Evolutionary conservation across 1,284 basidiomycete species (phyloP), one percentile per base, ranked within the genome.

Genomic region (Tylopilus sp.): DNA sequence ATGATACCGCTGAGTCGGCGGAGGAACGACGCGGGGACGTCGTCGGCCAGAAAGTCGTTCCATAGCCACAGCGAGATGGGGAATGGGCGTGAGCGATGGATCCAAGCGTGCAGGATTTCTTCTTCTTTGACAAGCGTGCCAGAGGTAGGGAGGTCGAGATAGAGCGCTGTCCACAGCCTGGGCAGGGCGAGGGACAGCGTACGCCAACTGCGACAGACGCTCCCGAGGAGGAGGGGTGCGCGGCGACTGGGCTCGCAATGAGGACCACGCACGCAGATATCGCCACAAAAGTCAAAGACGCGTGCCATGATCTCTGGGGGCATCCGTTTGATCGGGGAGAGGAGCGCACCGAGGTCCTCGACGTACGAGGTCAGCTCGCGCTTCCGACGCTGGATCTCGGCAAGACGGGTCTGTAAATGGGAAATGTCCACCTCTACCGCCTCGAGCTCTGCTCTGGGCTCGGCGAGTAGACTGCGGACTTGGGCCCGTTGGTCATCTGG

Each of bases 301-400:
- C 64, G 61, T 38, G 63, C 57, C 53, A 63, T 66, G 56, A 63
- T 63, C 53, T 63, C 61, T n/a, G 64, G 64, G 10, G 61, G 61
- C 64, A 63, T 66, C 41, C 60, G 63, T 19, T 52, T 65, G 49
- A 63, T 65, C 41, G 61, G 61, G 21, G 61, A 65, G 25, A 63
- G 60, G 46, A 66, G 60, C 19, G 61, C 64, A 46, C 56, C 63
- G 39, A 63, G 61, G 52, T 63, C 61, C 48, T 66, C 61, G 45
- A 63, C 60, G 46, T 63, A 66, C 19, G 60, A 61, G 15, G 52
- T 46, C 19, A 63, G 53, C 31, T 63, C 64, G 36, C 46, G 30
- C 51, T 62, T 63, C 40, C 64, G 57, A 16, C 51, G 63, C 53
- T 63, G 64, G 23, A 64, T 44, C 29, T 65, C 60, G 28, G 55